Evolutionary conservation across 148 eudicot genomes (phyloP).

Genomic region (Fagopyrum esculentum): DNA sequence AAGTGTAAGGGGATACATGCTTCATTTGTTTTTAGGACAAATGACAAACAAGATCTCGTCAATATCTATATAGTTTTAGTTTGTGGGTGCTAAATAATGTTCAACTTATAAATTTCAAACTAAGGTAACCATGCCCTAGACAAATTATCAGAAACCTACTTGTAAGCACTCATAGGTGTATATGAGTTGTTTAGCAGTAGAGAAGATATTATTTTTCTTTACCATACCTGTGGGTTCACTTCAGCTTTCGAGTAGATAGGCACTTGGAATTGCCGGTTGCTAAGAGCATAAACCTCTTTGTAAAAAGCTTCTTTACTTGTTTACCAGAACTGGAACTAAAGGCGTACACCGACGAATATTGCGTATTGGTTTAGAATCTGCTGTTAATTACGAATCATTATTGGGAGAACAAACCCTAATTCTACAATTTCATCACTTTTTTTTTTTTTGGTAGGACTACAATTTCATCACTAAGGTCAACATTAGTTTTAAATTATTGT

Average conservation of each 20-base stretch:
- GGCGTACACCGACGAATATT: background rate
- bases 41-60: background rate
- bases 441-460: too few relatives aligned
- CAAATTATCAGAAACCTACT: too few relatives aligned
- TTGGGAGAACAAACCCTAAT: too few relatives aligned
- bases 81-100: background rate
- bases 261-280: background rate
- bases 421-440: too few relatives aligned
- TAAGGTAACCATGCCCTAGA: too few relatives aligned
- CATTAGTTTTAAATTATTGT: too few relatives aligned
- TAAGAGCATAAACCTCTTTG: background rate
- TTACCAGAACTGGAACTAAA: background rate
- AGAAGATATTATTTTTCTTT: background rate
- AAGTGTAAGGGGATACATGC: background rate
- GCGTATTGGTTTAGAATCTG: too few relatives aligned
- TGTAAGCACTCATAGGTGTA: too few relatives aligned
- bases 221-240: background rate
- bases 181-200: background rate
- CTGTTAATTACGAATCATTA: too few relatives aligned
- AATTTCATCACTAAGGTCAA: too few relatives aligned
- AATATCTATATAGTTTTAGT: background rate
- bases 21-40: background rate
- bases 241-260: slow-evolving; percentile 4
- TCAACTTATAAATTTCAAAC: too few relatives aligned
- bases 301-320: background rate